phyloP scores from a whole-genome alignment of 1,284 basidiomycete genomes.

The Cerrena zonata region DNA sequence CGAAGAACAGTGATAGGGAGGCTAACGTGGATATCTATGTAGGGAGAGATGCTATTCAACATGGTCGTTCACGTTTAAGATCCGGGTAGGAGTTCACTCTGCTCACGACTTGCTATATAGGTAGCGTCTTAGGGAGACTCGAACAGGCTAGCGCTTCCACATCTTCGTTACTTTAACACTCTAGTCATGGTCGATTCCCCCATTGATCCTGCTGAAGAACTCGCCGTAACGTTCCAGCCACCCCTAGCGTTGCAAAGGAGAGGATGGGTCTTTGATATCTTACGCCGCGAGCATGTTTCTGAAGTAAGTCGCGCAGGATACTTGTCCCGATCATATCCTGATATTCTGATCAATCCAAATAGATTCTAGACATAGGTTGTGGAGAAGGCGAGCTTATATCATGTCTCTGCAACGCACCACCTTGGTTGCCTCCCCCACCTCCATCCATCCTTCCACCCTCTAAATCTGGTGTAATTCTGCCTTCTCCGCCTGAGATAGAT shows the following conservation, averaged over 20 bases:
- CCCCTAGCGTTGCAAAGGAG: conserved; percentile 64
- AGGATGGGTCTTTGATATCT: conserved; percentile 62
- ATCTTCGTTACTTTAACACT: too few relatives aligned
- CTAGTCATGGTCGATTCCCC: too few relatives aligned
- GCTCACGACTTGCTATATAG: too few relatives aligned
- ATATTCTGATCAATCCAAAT: conserved; percentile 2
- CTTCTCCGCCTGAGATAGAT: neutral
- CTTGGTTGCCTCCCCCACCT: conserved; percentile 43
- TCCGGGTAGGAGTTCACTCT: too few relatives aligned
- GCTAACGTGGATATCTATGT: too few relatives aligned
- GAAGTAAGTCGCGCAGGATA: conserved; percentile 35
- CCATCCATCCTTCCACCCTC: conserved; percentile 27
- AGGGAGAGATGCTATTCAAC: too few relatives aligned
- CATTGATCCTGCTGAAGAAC: conserved; percentile 23
- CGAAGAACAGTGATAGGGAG: too few relatives aligned
- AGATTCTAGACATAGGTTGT: conserved; percentile 79
- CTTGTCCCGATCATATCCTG: conserved; percentile 3
- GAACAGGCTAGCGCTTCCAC: too few relatives aligned
- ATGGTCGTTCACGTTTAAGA: too few relatives aligned
- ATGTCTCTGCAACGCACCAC: conserved; percentile 65
- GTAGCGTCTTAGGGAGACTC: too few relatives aligned
- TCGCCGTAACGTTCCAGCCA: conserved; percentile 69
- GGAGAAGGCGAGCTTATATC: conserved; percentile 71
- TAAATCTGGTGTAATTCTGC: conserved; percentile 10
- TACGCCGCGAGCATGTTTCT: conserved; percentile 54